Evolutionary conservation across 306 rosid species (phyloP), one percentile per base, ranked within the genome.

Genomic region (Heteromeles arbutifolia): DNA sequence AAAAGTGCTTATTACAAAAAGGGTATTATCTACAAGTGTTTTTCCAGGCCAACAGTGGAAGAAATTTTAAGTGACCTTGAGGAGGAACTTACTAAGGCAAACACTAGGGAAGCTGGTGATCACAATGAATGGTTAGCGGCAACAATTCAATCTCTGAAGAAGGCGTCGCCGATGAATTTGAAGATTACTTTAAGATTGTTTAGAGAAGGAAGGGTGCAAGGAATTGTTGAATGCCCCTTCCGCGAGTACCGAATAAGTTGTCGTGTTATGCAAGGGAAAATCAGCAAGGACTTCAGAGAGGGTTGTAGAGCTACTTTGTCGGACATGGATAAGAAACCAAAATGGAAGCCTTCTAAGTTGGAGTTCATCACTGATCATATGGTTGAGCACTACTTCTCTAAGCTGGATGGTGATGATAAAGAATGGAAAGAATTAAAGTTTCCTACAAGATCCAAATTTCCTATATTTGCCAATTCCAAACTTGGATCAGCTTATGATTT

Each of bases 271-370:
- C 80, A 37, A 82, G 93, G 93, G 50, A 74, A 84, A 63, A 80
- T 84, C 85, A 91, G 93, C 93, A 88, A 74, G 84, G 98, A 93
- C 83, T 89, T 88, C 74, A 66, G 73, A 4, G 98, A 93, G 96
- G 97, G 98, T 79, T 88, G 91, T 70, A 87, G 97, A 87, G 98
- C 98, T 79, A 62, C 88, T 77, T 74, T 93, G 75, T 58, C 84
- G 78, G 96, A 91, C 71, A 93, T 89, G 70, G 98, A 93, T 77
- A 86, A 74, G 85, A 93, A 89, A 63, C 97, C 97, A 1, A 91
- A 91, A 69, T 74, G 83, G 83, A 37, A 79, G n/a, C 79, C 83
- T 67, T 67, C 34, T n/a, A 74, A 59, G 21, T 71, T 79, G 44
- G 79, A 79, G 66, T 75, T 67, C 24, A 58, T 74, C 70, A 74